Conservation (phyloP, 352 stramenopile species). For the Globisporangium recalcitrans region DNA sequence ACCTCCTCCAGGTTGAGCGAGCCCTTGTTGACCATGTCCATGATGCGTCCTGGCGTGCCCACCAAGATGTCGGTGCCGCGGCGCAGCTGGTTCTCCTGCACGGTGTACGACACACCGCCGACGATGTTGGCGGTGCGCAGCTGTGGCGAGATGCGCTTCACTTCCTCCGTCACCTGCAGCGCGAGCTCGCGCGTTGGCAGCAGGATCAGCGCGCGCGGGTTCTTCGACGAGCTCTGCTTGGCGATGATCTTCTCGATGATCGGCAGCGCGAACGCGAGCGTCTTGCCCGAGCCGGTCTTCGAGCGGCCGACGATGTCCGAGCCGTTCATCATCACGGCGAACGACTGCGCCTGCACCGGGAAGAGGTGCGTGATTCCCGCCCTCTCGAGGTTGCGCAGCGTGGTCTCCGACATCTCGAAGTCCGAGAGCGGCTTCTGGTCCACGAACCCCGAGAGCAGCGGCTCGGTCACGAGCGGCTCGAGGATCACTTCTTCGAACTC, state of each 20-base stretch:
- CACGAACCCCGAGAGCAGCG: constrained; percentile 43
- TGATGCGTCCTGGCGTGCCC: constrained; percentile 95
- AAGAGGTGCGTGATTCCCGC: constrained; percentile 80
- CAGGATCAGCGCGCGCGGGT: constrained; percentile 92
- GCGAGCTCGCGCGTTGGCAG: constrained; percentile 97
- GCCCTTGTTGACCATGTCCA: constrained; percentile 94
- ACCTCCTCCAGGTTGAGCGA: constrained; percentile 88
- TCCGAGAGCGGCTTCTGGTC: constrained; percentile 67
- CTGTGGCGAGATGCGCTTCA: constrained; percentile 82
- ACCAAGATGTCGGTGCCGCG: constrained; percentile 93
- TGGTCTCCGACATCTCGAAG: constrained; percentile 56
- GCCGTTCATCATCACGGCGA: constrained; percentile 73
- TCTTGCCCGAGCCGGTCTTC: constrained; percentile 83
- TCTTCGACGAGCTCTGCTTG: constrained; percentile 24
- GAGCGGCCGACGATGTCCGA: constrained; percentile 80
- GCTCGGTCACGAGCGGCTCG: constrained; percentile 25
- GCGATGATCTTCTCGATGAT: constrained; percentile 71
- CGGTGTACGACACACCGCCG: constrained; percentile 90
- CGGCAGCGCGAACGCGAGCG: constrained; percentile 54
- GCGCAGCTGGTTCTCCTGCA: constrained; percentile 89
- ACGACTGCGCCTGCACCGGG: constrained; percentile 80
- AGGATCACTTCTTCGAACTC: constrained; percentile 41
- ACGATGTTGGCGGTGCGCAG: constrained; percentile 90
- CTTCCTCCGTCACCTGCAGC: constrained; percentile 94
- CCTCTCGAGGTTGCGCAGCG: constrained; percentile 50